These are phyloP conservation scores for Alternaria triticimaculans DNA, from an alignment of 2,329 filamentous ascomycete genomes.

Conservation along the genomic window DNA sequence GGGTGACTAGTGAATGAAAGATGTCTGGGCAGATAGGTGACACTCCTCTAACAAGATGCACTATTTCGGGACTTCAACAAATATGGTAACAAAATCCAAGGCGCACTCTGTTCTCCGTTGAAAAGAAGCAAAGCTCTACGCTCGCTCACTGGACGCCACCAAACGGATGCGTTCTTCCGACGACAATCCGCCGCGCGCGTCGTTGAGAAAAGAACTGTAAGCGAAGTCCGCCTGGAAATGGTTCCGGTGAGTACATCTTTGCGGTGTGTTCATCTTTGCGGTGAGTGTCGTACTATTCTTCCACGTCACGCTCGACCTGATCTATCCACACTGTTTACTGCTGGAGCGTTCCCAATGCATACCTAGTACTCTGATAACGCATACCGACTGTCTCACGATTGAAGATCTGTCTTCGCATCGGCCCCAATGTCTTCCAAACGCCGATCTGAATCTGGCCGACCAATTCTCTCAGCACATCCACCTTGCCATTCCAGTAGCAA, in stretches of 20 bases:
- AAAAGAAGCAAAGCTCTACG: neutral
- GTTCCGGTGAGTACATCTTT: neutral
- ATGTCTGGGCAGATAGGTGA: neutral
- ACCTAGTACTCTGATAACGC: neutral
- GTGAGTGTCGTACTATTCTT: neutral
- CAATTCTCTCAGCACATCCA: neutral
- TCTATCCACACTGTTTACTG: neutral
- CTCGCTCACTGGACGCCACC: neutral
- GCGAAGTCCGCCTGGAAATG: neutral
- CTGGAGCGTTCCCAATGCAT: neutral
- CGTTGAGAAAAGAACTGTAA: neutral
- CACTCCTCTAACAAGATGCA: neutral
- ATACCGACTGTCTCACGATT: neutral
- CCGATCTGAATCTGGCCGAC: neutral
- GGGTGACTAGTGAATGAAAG: neutral
- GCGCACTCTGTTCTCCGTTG: neutral
- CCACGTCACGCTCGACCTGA: neutral
- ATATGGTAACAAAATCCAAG: neutral
- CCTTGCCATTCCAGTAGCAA: neutral
- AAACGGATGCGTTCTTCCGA: neutral
- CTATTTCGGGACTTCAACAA: neutral
- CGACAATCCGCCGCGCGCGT: neutral
- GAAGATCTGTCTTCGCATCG: neutral
- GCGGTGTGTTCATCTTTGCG: neutral
- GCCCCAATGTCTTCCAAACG: neutral